These are phyloP conservation scores for Fistulinella prunicolor DNA, from an alignment of 768 basidiomycete species.

Conservation along the genomic window DNA sequence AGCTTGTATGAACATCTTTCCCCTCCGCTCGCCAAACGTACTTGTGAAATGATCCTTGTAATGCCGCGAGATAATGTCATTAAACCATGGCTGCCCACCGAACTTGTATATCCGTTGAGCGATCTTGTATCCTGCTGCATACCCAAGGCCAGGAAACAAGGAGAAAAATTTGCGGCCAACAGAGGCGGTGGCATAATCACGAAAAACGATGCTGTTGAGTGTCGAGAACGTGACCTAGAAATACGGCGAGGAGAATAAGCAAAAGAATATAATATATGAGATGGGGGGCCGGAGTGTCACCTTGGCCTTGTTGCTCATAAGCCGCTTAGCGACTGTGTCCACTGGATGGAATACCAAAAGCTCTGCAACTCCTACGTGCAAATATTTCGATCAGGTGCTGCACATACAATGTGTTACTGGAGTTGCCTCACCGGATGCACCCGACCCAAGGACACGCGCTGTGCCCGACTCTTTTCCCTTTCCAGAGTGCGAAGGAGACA, in stretches of 20 bases:
- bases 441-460: conserved; percentile 89
- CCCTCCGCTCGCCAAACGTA: conserved; percentile 89
- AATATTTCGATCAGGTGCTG: not conserved
- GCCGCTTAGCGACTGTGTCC: conserved; percentile 95
- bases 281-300: conserved; percentile 32
- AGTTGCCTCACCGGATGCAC: conserved; percentile 77
- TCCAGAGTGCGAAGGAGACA: conserved; percentile 47
- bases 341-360: conserved; percentile 93
- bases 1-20: conserved; percentile 95
- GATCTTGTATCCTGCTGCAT: conserved; percentile 98
- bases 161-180: conserved; percentile 71
- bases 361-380: conserved; percentile 79
- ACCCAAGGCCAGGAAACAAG: conserved; percentile 97
- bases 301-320: conserved; percentile 97
- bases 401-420: too few relatives aligned
- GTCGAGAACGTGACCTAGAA: conserved; percentile 58
- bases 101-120: conserved; percentile 96
- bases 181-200: conserved; percentile 71
- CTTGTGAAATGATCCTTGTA: conserved; percentile 81
- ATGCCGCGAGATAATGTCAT: conserved; percentile 82
- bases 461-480: conserved; percentile 79
- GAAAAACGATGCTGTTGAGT: conserved; percentile 81
- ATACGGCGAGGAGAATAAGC: not conserved
- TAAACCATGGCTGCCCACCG: conserved; percentile 97
- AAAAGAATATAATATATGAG: too few relatives aligned